Evolutionary conservation across 2,329 filamentous ascomycete species (phyloP), one percentile per base, ranked within the genome.

Genomic region (Clarireedia paspali): DNA sequence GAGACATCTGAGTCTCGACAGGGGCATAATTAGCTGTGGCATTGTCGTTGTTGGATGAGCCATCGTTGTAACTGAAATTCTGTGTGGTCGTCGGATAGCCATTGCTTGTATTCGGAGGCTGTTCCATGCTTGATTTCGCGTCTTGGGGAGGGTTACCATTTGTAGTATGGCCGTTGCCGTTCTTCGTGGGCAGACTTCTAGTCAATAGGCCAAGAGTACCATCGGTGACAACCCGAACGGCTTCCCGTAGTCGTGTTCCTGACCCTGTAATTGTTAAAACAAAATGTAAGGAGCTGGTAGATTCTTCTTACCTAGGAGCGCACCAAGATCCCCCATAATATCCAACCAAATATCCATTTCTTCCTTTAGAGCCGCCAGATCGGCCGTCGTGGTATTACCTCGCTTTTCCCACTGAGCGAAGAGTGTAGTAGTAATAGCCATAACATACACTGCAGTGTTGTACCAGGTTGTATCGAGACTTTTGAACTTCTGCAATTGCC

Each of bases 381-480:
- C 82, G 1, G 75, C 74, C 0, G 75, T 71, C 0, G 79, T 82
- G 10, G 82, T 80, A 9, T 80, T 75, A 49, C 81, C 80, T 30
- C 85, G 77, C 48, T 84, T 79, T 66, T 89, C 81, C 74, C 83
- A 88, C 55, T 84, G 79, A 1, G 82, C 81, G 47, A 87, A 88
- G 0, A 92, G 72, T 14, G 81, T 84, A 0, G 86, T 87, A 63
- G 90, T 88, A 56, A 89, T 84, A 26, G 86, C 86, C 45, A 85
- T 82, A 12, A 88, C 77, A 65, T 88, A 89, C 5, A 88, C 79
- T 0, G 87, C 84, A 49, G 83, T 77, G 48, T 86, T 85, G 63
- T 88, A 87, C 87, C 88, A 91, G 1, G 87, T 89, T 1, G 86
- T 88, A 65, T 92, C 88, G 4, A 91, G 72, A 46, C 82, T 83